Conservation (phyloP, 2,329 filamentous ascomycete genomes). For the Dryadomyces quercivorus region DNA sequence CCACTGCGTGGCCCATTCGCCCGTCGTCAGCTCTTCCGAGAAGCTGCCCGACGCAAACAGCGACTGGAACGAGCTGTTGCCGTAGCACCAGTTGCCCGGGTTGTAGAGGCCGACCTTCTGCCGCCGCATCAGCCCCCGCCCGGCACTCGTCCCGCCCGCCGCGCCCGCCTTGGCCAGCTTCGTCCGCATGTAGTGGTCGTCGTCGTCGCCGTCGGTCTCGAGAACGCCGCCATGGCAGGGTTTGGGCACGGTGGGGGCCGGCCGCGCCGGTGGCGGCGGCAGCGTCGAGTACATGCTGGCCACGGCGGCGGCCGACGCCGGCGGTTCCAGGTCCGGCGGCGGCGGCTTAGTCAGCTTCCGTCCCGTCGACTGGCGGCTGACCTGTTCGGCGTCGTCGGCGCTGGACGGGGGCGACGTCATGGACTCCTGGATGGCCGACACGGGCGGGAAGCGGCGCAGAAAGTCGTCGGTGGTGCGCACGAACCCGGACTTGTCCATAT, state of each 20-base stretch:
- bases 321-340: slow-evolving; percentile 2
- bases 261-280: slow-evolving; percentile 48
- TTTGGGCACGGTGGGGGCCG: slow-evolving; percentile 54
- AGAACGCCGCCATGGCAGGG: slow-evolving; percentile 70
- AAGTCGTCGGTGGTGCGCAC: slow-evolving; percentile 74
- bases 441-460: slow-evolving; percentile 65
- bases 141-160: slow-evolving; percentile 13
- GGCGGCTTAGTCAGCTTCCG: not conserved
- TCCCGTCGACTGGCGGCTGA: not conserved
- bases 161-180: slow-evolving; percentile 21
- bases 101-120: slow-evolving; percentile 64
- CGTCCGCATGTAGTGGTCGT: slow-evolving; percentile 25
- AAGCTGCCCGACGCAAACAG: slow-evolving; percentile 63
- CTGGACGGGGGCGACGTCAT: slow-evolving; percentile 33
- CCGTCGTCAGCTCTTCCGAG: slow-evolving; percentile 48
- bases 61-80: slow-evolving; percentile 82
- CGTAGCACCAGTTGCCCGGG: slow-evolving; percentile 76
- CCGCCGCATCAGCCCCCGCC: slow-evolving; percentile 23
- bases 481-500: slow-evolving; percentile 37
- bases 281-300: slow-evolving; percentile 34
- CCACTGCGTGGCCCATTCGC: slow-evolving; percentile 49
- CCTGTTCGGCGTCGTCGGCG: not conserved
- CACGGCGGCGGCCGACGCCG: slow-evolving; percentile 18
- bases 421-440: slow-evolving; percentile 47
- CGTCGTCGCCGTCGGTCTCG: slow-evolving; percentile 25